A percentile compares a stretch with the other conserved stretches of the same genome.
Conservation (phyloP, 2,329 filamentous ascomycete genomes). For the Ceratocystis diversiconidia region DNA sequence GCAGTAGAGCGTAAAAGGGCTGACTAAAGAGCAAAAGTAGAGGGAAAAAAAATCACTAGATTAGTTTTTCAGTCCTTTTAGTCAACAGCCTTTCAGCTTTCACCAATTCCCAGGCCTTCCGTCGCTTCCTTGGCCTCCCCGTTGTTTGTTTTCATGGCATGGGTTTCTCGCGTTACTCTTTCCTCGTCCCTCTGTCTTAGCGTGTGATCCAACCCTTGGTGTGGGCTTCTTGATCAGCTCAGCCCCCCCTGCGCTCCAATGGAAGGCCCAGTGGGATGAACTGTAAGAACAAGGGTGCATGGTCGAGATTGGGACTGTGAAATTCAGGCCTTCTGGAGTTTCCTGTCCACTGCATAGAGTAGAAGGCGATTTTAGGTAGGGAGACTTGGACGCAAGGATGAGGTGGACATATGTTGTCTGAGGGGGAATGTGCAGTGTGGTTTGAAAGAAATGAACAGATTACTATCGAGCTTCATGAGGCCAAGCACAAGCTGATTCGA, state of each 20-base stretch:
- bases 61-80: not conserved
- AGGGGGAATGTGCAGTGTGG: not conserved
- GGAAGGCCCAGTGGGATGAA: not conserved
- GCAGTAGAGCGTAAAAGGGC: not conserved
- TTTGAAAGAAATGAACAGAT: too few species aligned
- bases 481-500: not conserved
- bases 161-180: slow-evolving; percentile 4
- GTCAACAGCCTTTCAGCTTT: not conserved
- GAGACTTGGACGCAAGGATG: not conserved
- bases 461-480: not conserved
- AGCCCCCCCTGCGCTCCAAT: slow-evolving; percentile 3
- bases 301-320: not conserved
- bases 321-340: not conserved
- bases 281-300: not conserved
- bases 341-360: not conserved
- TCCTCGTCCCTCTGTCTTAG: not conserved
- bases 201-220: slow-evolving; percentile 4
- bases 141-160: slow-evolving; percentile 4
- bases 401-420: not conserved
- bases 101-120: not conserved
- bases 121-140: slow-evolving; percentile 3
- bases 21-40: not conserved
- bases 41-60: not conserved
- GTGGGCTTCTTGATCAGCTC: slow-evolving; percentile 4
- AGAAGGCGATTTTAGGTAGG: not conserved